These are phyloP conservation scores for Pelargonium fulgidum DNA, from an alignment of 441 rosid genomes.

Conservation along the genomic window DNA sequence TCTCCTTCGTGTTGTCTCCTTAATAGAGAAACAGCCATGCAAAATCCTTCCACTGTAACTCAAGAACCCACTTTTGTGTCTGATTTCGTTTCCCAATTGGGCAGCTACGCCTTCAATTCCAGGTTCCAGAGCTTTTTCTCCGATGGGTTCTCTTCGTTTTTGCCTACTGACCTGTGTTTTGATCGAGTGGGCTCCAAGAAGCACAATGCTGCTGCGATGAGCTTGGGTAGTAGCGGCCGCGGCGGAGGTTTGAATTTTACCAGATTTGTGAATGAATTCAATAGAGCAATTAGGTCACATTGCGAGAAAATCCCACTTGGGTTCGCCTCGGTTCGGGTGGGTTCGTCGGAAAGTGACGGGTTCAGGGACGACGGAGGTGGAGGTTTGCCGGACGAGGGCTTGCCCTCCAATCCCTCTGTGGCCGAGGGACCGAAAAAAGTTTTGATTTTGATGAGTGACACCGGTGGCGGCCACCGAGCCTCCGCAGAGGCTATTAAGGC, in stretches of 20 bases:
- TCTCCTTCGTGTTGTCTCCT: neutral
- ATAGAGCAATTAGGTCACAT: slow-evolving; percentile 53
- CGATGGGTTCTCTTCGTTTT: slow-evolving; percentile 36
- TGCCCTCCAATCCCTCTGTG: slow-evolving; percentile 47
- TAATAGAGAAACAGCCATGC: slow-evolving; percentile 35
- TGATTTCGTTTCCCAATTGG: slow-evolving; percentile 46
- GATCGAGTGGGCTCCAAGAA: slow-evolving; percentile 28
- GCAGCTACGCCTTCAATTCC: slow-evolving; percentile 36
- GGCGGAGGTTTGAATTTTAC: slow-evolving; percentile 30
- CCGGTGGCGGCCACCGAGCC: slow-evolving; percentile 96
- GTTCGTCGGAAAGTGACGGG: slow-evolving; percentile 38
- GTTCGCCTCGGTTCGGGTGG: slow-evolving; percentile 56
- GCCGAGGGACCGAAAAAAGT: slow-evolving; percentile 58
- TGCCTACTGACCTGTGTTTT: slow-evolving; percentile 46
- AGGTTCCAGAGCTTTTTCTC: slow-evolving; percentile 29
- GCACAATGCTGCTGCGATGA: slow-evolving; percentile 36
- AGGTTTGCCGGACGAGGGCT: slow-evolving; percentile 50
- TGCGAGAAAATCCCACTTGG: slow-evolving; percentile 72
- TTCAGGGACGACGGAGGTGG: slow-evolving; percentile 40
- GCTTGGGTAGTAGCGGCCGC: slow-evolving; percentile 38
- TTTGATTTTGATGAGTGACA: slow-evolving; percentile 92
- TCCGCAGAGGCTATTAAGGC: slow-evolving; percentile 94
- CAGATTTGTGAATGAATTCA: slow-evolving; percentile 52
- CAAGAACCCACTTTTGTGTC: slow-evolving; percentile 46
- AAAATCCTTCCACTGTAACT: slow-evolving; percentile 46